Evolutionary conservation across 1,139 yeast species (phyloP), one percentile per base, ranked within the genome.

Genomic region (Saccharomyces hybrid): DNA sequence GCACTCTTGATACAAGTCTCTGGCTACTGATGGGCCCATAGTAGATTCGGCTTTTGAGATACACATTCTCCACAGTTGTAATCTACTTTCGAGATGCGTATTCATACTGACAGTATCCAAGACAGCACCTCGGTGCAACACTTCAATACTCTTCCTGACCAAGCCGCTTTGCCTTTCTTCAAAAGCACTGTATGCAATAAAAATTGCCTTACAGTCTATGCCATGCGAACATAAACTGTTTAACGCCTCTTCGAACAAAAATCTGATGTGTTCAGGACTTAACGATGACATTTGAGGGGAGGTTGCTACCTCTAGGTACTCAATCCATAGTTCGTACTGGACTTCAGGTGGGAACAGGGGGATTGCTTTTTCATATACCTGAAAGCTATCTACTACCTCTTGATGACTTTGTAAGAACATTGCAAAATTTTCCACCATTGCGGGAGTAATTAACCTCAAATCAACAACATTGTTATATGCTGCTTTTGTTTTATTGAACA

Each of bases 301-400:
- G 9, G 44, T 38, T 0, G 82, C 78, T 56, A 80, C 83, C 1
- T 78, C 71, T 42, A 90, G 66, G 67, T 89, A 90, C 9, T 80
- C 72, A 56, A 79, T 81, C 93, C 95, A 88, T 31, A 90, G 75
- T 61, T 88, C 89, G 63, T 78, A 84, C 14, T 84, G 83, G 3
- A 78, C 75, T 0, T 86, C 83, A 59, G 83, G 84, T 8, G 76
- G 73, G 67, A 90, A 90, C 14, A 79, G 63, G 6, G 73, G 75
- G 30, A 88, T 67, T 0, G 91, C 95, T 13, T 79, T 71, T 64
- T 89, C 96, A 67, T 81, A 88, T 0, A 86, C 76, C 50, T 77
- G 75, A 63, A 84, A 84, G 14, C 87, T 74, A 55, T 78, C 78
- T 56, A 80, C 83, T 4, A 47, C 44, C 51, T 75, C 73, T 1